Evolutionary conservation across 179 eudicot species (phyloP).

Genomic region (Sideroxylon spinosum): DNA sequence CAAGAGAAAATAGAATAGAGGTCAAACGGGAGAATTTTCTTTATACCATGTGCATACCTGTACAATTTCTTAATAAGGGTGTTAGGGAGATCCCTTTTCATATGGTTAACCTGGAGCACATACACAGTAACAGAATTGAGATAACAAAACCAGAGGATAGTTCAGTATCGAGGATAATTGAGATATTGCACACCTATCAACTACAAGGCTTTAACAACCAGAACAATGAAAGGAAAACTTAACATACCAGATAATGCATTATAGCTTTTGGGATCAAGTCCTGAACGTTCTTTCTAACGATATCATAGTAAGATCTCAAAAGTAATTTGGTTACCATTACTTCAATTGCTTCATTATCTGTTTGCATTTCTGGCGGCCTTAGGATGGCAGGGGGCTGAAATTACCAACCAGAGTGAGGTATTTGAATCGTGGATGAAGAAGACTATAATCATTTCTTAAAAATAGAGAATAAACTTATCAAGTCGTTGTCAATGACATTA

Average conservation of each 20-base stretch:
- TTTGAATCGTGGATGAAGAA: not conserved
- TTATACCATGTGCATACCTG: constrained; percentile 10
- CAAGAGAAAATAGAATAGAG: not conserved
- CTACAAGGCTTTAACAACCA: not conserved
- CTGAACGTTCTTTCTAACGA: constrained; percentile 48
- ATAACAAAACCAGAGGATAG: not conserved
- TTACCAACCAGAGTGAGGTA: not conserved
- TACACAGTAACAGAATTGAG: not conserved
- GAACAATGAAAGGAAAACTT: not conserved
- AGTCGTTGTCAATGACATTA: not conserved
- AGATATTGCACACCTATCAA: not conserved
- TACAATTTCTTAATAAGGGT: constrained; percentile 13
- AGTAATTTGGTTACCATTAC: constrained; percentile 30
- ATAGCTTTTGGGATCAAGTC: constrained; percentile 50
- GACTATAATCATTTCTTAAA: not conserved
- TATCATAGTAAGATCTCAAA: constrained; percentile 42
- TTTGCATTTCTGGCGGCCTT: constrained; percentile 24
- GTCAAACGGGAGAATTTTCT: not conserved
- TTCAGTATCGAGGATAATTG: too few species aligned
- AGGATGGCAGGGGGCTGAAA: constrained; percentile 25
- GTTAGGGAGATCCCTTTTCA: constrained; percentile 13
- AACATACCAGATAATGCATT: constrained; percentile 47
- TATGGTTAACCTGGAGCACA: constrained; percentile 13
- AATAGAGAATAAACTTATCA: not conserved
- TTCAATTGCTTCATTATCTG: constrained; percentile 27